A percentile compares a stretch with the other conserved stretches of the same genome.
Conservation (phyloP, 148 eudicot species). For the Limonium bicolor region DNA sequence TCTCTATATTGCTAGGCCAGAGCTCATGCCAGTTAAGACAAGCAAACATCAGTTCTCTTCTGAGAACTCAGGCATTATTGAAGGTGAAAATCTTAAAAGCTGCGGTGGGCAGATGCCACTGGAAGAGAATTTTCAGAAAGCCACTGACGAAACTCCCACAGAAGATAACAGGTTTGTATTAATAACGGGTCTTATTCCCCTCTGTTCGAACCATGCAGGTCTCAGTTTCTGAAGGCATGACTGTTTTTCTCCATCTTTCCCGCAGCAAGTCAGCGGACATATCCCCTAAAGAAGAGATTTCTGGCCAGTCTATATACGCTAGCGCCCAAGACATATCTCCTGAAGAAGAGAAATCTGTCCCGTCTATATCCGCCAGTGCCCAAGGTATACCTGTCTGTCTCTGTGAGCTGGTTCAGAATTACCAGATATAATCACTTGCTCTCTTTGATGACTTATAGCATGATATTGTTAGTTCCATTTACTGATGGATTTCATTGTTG, state of each 20-base stretch:
- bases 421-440: not conserved
- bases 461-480: too few relatives aligned
- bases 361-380: not conserved
- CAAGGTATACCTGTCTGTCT: not conserved
- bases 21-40: too few relatives aligned
- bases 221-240: not conserved
- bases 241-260: not conserved
- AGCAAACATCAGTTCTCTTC: too few relatives aligned
- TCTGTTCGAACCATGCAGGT: too few relatives aligned
- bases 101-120: slow-evolving; percentile 13
- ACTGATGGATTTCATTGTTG: not conserved
- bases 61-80: too few relatives aligned
- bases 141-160: slow-evolving; percentile 5
- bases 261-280: not conserved
- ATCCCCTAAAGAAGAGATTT: not conserved
- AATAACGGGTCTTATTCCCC: too few relatives aligned
- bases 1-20: too few relatives aligned
- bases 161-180: slow-evolving; percentile 27
- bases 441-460: not conserved
- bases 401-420: not conserved
- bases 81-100: too few relatives aligned
- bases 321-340: not conserved
- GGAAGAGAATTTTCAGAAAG: slow-evolving; percentile 11
- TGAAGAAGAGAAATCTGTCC: not conserved
- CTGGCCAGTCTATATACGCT: not conserved